phyloP scores from a whole-genome alignment of 148 eudicot genomes.

The Vaccinium myrtillus region DNA sequence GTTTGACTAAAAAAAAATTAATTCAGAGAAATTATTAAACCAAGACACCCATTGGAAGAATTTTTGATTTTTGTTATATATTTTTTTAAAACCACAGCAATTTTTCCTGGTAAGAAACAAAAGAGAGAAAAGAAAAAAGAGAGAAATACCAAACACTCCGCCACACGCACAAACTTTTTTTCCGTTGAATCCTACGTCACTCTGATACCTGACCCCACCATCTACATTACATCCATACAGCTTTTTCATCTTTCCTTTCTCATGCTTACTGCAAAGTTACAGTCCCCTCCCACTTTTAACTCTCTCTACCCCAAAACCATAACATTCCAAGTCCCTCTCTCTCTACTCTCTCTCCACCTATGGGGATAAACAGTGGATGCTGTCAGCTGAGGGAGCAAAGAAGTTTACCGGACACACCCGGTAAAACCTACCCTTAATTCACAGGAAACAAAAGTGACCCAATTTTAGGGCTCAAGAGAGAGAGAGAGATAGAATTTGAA shows the following conservation, averaged over 20 bases:
- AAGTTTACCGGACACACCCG: slow-evolving; percentile 14
- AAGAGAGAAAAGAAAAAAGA: too few relatives aligned
- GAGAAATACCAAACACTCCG: too few relatives aligned
- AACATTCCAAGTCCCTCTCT: background rate
- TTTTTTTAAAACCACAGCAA: too few relatives aligned
- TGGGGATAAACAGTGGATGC: slow-evolving; percentile 14
- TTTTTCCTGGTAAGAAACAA: too few relatives aligned
- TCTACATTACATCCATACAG: background rate
- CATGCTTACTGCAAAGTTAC: slow-evolving; percentile 18
- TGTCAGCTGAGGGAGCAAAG: slow-evolving; percentile 13
- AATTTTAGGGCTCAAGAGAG: slow-evolving; percentile 15
- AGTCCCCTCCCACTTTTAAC: background rate
- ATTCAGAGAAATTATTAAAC: too few relatives aligned
- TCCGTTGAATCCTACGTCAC: slow-evolving; percentile 15
- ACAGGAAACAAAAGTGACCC: slow-evolving; percentile 9
- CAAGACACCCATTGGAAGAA: too few relatives aligned
- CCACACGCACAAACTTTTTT: background rate
- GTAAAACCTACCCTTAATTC: slow-evolving; percentile 8
- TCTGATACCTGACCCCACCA: background rate
- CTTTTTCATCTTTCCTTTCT: slow-evolving; percentile 10
- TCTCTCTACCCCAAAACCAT: background rate
- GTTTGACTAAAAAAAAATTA: too few relatives aligned
- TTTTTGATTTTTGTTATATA: too few relatives aligned
- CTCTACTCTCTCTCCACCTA: background rate
- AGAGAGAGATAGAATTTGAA: background rate